Evolutionary conservation across 148 eudicot species (phyloP).

Genomic region (Spergularia marina): DNA sequence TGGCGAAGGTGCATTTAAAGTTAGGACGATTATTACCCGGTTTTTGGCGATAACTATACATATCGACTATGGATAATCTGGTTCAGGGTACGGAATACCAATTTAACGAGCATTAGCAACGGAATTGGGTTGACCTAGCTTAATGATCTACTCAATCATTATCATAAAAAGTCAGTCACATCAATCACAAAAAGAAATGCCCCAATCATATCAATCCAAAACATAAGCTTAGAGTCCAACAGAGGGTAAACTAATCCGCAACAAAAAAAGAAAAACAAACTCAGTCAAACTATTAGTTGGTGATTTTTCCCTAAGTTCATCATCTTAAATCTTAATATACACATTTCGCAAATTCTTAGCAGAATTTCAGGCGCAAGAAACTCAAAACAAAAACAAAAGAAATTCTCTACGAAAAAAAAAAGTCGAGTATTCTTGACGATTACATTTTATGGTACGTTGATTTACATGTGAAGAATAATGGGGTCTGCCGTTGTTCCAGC

Average conservation of each 20-base stretch:
- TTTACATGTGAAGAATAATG: conserved; percentile 31
- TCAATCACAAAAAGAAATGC: no score
- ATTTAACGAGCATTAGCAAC: no score
- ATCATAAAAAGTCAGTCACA: no score
- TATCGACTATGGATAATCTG: no score
- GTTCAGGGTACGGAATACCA: no score
- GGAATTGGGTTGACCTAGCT: not conserved
- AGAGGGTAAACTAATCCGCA: conserved; percentile 18
- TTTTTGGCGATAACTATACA: no score
- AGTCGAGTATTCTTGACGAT: not conserved
- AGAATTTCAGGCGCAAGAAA: conserved; percentile 18
- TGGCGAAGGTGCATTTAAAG: no score
- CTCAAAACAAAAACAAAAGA: not conserved
- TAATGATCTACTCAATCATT: not conserved
- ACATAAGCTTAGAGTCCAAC: conserved; percentile 3
- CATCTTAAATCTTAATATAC: not conserved
- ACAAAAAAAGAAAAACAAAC: not conserved
- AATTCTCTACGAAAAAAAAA: not conserved
- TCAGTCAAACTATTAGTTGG: conserved; percentile 17
- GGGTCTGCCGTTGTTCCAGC: conserved; percentile 13
- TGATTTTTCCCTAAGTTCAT: not conserved
- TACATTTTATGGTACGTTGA: no score
- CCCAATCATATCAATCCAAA: conserved; percentile 13
- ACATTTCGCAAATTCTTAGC: not conserved
- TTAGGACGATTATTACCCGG: no score